A percentile compares a stretch with the other conserved stretches of the same genome.
Evolutionary conservation across 306 rosid species (phyloP).

Genomic region (Vigna trinervia): DNA sequence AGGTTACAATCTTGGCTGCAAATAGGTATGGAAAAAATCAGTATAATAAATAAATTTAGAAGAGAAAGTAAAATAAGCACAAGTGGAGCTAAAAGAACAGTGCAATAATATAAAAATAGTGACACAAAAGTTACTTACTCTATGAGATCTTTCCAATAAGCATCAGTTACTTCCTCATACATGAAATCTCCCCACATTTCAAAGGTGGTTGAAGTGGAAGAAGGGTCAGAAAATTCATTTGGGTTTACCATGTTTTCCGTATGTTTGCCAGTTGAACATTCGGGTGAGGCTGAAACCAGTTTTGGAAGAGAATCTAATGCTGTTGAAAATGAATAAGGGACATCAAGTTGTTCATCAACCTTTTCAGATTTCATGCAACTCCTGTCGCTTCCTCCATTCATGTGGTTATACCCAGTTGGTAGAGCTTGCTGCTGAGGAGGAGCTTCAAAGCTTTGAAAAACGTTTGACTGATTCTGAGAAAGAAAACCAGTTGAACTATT

Average conservation of each 20-base stretch:
- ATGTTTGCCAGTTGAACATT: constrained; percentile 38
- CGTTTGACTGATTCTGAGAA: constrained; percentile 46
- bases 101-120: constrained; percentile 3
- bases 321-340: constrained; percentile 26
- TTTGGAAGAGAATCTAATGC: constrained; percentile 53
- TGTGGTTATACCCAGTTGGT: not conserved
- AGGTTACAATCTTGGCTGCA: constrained; percentile 54
- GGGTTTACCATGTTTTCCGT: constrained; percentile 43
- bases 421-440: constrained; percentile 27
- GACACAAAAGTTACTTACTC: constrained; percentile 45
- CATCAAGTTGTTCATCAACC: constrained; percentile 36
- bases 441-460: constrained; percentile 40
- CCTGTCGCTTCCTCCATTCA: constrained; percentile 24
- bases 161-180: constrained; percentile 54
- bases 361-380: constrained; percentile 35
- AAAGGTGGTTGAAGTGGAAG: constrained; percentile 56
- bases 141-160: constrained; percentile 64
- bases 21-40: constrained; percentile 7
- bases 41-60: not conserved
- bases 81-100: constrained; percentile 14
- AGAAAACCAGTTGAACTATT: constrained; percentile 37
- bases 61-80: not conserved
- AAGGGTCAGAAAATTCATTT: constrained; percentile 45
- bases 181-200: constrained; percentile 64
- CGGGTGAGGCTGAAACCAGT: constrained; percentile 57